phyloP scores from a whole-genome alignment of 108 stramenopile species.

The Nitzschia sp. region DNA sequence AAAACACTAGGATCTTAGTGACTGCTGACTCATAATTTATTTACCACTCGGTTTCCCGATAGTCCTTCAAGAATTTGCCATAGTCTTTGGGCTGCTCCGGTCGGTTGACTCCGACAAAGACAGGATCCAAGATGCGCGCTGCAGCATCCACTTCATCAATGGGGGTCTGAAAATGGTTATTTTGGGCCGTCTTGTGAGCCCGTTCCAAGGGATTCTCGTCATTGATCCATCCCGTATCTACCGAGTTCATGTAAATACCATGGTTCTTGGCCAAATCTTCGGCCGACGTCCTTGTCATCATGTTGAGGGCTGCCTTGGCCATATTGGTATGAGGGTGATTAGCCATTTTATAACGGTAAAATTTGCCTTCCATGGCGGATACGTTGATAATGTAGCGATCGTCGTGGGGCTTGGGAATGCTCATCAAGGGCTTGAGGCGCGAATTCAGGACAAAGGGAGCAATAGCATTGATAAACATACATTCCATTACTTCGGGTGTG shows the following conservation, averaged over 20 bases:
- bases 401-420: conserved; percentile 22
- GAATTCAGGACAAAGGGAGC: conserved; percentile 91
- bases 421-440: conserved; percentile 84
- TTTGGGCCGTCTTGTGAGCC: conserved; percentile 75
- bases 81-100: conserved; percentile 36
- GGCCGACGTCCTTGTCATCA: conserved; percentile 88
- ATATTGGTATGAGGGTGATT: conserved; percentile 93
- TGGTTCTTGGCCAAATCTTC: conserved; percentile 79
- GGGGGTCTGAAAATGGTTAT: conserved; percentile 89
- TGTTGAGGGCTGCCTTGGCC: conserved; percentile 94
- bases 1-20: conserved; percentile 19
- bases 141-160: conserved; percentile 95
- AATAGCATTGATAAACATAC: conserved; percentile 91
- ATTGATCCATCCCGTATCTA: conserved; percentile 95
- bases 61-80: conserved; percentile 89
- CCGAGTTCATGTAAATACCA: conserved; percentile 87
- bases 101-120: conserved; percentile 62
- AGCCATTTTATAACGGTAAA: conserved; percentile 91
- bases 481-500: conserved; percentile 90
- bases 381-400: conserved; percentile 90
- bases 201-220: conserved; percentile 88
- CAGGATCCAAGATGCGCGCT: conserved; percentile 83
- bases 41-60: conserved; percentile 85
- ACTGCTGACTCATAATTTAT: not conserved
- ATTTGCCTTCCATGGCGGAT: conserved; percentile 94